Conservation (phyloP, 2,329 filamentous ascomycete species). For the Fusarium graminum region DNA sequence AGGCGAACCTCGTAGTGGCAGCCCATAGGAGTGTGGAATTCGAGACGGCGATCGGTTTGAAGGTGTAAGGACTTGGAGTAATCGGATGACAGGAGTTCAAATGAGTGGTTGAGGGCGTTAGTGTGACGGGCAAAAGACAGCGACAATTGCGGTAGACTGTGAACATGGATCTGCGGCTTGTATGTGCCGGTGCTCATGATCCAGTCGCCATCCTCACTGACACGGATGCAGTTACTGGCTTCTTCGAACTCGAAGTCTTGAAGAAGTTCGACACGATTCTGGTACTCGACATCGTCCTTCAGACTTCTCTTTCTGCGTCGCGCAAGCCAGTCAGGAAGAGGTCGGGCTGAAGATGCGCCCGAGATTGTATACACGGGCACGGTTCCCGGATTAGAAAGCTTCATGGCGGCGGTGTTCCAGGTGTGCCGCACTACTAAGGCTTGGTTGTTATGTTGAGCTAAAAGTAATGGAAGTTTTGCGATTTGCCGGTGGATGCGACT, state of each 20-base stretch:
- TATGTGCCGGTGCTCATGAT: conserved; percentile 91
- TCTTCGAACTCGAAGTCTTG: conserved; percentile 99
- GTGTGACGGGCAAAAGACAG: conserved; percentile 96
- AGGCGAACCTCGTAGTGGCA: conserved; percentile 91
- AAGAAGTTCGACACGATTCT: conserved; percentile 91
- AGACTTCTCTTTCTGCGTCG: conserved; percentile 89
- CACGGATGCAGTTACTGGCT: conserved; percentile 88
- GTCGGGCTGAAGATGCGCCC: conserved; percentile 86
- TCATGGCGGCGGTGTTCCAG: conserved; percentile 66
- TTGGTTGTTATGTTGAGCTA: conserved; percentile 24
- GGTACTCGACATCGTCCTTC: conserved; percentile 92
- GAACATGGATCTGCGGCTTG: conserved; percentile 82
- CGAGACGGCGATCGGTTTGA: conserved; percentile 89
- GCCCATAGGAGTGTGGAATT: conserved; percentile 91
- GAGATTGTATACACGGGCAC: conserved; percentile 96
- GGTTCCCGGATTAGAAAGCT: conserved; percentile 83
- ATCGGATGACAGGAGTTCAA: conserved; percentile 87
- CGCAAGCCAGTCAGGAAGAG: conserved; percentile 95
- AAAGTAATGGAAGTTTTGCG: conserved; percentile 37
- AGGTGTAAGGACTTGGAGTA: conserved; percentile 96
- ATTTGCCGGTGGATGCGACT: conserved; percentile 26
- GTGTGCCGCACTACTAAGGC: conserved; percentile 30
- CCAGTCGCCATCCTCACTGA: conserved; percentile 97
- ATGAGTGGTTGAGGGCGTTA: conserved; percentile 89
- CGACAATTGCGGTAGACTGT: conserved; percentile 91